Evolutionary conservation across 768 basidiomycete species (phyloP), one percentile per base, ranked within the genome.

Genomic region (Filobasidium wieringae): DNA sequence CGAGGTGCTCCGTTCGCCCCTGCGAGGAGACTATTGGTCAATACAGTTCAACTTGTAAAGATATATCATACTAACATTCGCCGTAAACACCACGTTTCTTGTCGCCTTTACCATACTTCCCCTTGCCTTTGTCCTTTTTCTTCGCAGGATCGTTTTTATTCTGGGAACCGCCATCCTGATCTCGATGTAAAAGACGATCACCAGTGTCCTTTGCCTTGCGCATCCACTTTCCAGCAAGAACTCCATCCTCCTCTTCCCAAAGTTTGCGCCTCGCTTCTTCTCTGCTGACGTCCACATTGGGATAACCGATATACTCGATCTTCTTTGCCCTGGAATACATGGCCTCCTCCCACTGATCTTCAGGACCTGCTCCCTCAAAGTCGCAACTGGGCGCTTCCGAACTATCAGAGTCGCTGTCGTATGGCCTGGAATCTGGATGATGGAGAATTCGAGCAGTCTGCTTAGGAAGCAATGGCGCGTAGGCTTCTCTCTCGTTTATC

Each of bases 221-320:
- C 58, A 51, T 11, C 59, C 86, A 80, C 72, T 84, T 84, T 63
- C 88, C 82, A 43, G 81, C 76, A 63, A 92, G 69, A 33, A 91
- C 84, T 37, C 86, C 79, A 68, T 92, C 87, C 72, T 95, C 90
- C 66, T 89, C 87, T 57, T 83, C 81, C 82, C 87, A 86, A 72
- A 87, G 84, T 45, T 76, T 70, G 31, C 75, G 74, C 60, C 81
- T 76, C 19, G 85, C 87, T 17, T 69, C 69, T 60, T 91, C 87
- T 26, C 84, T 82, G 74, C 86, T 90, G 49, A 88, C 85, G 66
- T 93, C 91, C 60, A 91, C 83, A 55, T 81, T 82, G 0, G 90
- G 91, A 69, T 92, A 93, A 66, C 87, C 81, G 69, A 90, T 89
- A 74, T 92, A 96, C 26, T 92, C 78, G 60, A 88, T 86, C 63